These are phyloP conservation scores for Larix sibirica DNA, from an alignment of 83 land plant genomes.

Conservation along the genomic window DNA sequence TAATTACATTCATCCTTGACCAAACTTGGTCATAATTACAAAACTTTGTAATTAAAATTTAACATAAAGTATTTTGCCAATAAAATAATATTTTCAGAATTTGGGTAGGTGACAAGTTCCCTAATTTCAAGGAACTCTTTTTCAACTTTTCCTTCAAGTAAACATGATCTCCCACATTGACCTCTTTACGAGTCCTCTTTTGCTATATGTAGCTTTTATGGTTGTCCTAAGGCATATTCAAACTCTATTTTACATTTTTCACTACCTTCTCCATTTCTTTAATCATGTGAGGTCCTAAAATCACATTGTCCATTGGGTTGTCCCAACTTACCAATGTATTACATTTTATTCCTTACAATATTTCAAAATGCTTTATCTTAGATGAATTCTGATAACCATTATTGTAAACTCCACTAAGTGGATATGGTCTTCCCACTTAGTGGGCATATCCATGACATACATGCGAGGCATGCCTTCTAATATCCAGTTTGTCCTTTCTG, in stretches of 20 bases:
- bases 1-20: too few relatives aligned
- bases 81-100: too few relatives aligned
- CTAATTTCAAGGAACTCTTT: too few relatives aligned
- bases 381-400: not conserved
- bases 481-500: not conserved
- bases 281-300: not conserved
- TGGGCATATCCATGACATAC: not conserved
- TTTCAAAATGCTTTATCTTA: not conserved
- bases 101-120: too few relatives aligned
- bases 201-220: not conserved
- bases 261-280: not conserved
- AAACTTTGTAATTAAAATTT: too few relatives aligned
- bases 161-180: not conserved
- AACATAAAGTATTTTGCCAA: too few relatives aligned
- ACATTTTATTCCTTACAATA: not conserved
- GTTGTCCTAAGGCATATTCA: not conserved
- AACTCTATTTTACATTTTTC: not conserved
- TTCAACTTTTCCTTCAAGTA: not conserved
- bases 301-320: not conserved
- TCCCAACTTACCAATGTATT: not conserved
- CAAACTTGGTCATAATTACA: too few relatives aligned
- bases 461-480: slow-evolving; percentile 10
- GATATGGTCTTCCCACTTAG: not conserved
- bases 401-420: not conserved
- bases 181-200: not conserved